Evolutionary conservation across 371 early-diverging fungal species (phyloP).

Genomic region (Mucor velutinosus): DNA sequence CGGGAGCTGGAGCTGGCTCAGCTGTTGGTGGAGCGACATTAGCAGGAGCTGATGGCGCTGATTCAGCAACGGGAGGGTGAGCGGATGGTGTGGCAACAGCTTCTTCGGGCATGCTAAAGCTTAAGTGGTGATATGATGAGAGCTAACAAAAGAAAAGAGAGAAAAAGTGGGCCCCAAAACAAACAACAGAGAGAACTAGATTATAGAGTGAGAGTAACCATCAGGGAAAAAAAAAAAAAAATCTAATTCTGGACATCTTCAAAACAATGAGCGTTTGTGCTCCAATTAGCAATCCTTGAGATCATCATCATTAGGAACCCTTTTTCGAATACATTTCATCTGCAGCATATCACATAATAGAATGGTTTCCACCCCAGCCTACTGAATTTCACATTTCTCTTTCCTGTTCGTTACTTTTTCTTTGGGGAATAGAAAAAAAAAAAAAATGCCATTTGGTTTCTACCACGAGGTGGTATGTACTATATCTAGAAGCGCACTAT

Average conservation of each 20-base stretch:
- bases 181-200: background rate
- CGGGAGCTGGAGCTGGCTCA: background rate
- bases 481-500: conserved; percentile 49
- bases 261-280: background rate
- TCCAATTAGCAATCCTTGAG: conserved; percentile 1
- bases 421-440: conserved; percentile 1
- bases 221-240: background rate
- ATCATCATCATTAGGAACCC: background rate
- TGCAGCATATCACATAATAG: background rate
- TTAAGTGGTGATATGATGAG: background rate
- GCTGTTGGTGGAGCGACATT: background rate
- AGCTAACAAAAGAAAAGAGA: background rate
- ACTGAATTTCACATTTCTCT: background rate
- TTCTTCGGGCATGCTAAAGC: background rate
- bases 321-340: background rate
- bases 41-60: background rate
- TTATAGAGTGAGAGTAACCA: background rate
- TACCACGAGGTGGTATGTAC: conserved; percentile 45
- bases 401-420: background rate
- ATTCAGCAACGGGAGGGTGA: background rate
- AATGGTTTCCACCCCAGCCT: background rate
- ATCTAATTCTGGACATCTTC: background rate
- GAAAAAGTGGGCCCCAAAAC: background rate
- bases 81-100: background rate
- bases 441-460: conserved; percentile 49